Percentiles rank a stretch among this genome's conserved stretches.
phyloP scores from a whole-genome alignment of 1,284 basidiomycete genomes.

The Pisolithus thermaeus region DNA sequence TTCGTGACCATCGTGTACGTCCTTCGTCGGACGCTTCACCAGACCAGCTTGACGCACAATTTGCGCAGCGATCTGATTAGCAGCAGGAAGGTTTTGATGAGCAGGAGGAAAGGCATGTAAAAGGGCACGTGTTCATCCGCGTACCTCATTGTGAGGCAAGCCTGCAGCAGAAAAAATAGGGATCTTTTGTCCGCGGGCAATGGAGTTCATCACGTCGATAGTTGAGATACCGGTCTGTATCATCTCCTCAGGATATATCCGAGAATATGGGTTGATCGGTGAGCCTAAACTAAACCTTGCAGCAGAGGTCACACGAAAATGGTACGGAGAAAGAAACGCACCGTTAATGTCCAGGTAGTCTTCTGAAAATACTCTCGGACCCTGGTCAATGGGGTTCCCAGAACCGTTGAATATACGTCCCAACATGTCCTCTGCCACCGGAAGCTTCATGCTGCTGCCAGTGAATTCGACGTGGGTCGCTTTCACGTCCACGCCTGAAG shows the following conservation, averaged over 20 bases:
- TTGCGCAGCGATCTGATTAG: slow-evolving; percentile 90
- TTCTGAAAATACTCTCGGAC: slow-evolving; percentile 98
- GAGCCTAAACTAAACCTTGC: slow-evolving; percentile 59
- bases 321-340: slow-evolving; percentile 32
- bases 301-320: slow-evolving; percentile 3
- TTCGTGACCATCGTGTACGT: slow-evolving; percentile 98
- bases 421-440: slow-evolving; percentile 99
- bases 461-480: slow-evolving; percentile 98
- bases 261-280: slow-evolving; percentile 98
- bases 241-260: slow-evolving; percentile 99
- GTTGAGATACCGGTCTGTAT: slow-evolving; percentile 99
- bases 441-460: slow-evolving; percentile 97
- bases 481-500: slow-evolving; percentile 95
- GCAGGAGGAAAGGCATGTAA: slow-evolving; percentile 12
- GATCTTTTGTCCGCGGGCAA: slow-evolving; percentile 99
- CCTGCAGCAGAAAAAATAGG: slow-evolving; percentile 99
- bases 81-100: slow-evolving; percentile 3
- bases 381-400: slow-evolving; percentile 96
- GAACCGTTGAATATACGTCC: slow-evolving; percentile 99
- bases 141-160: slow-evolving; percentile 96
- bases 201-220: slow-evolving; percentile 98
- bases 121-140: slow-evolving; percentile 20
- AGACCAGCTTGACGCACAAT: slow-evolving; percentile 99
- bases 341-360: slow-evolving; percentile 99
- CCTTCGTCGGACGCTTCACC: slow-evolving; percentile 93